Percentiles rank a stretch among this genome's conserved stretches.
phyloP scores from a whole-genome alignment of 192 early-diverging fungal species.

The Spinellus fusiger region DNA sequence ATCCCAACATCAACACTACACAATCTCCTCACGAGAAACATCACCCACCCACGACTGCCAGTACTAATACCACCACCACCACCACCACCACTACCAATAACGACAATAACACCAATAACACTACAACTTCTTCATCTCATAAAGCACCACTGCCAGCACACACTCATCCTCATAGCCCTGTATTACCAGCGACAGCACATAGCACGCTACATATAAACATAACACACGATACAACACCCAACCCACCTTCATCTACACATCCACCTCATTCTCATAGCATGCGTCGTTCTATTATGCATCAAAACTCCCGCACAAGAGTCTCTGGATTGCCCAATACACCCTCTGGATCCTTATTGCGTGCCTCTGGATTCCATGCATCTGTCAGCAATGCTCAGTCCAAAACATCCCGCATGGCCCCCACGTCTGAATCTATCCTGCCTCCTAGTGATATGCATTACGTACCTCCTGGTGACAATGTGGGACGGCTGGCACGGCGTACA shows the following conservation, averaged over 20 bases:
- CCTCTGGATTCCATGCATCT: slow-evolving; percentile 2
- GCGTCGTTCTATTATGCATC: too few species aligned
- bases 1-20: not conserved
- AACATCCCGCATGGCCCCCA: not conserved
- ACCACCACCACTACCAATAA: not conserved
- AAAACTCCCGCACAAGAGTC: too few species aligned
- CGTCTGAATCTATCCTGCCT: not conserved
- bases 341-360: not conserved
- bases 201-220: too few species aligned
- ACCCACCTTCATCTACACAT: not conserved
- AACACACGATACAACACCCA: not conserved
- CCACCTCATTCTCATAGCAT: not conserved
- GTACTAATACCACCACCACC: not conserved
- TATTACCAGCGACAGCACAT: too few species aligned
- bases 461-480: slow-evolving; percentile 3
- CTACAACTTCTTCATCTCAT: too few species aligned
- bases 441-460: not conserved
- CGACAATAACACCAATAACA: too few species aligned
- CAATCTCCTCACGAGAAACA: not conserved
- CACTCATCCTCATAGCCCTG: too few species aligned
- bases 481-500: slow-evolving; percentile 1
- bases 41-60: too few species aligned
- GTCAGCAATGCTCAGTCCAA: not conserved
- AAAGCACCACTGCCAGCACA: too few species aligned
- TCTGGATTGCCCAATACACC: too few species aligned